Conservation (phyloP, 768 basidiomycete genomes). For the Termitomyces heimii region DNA sequence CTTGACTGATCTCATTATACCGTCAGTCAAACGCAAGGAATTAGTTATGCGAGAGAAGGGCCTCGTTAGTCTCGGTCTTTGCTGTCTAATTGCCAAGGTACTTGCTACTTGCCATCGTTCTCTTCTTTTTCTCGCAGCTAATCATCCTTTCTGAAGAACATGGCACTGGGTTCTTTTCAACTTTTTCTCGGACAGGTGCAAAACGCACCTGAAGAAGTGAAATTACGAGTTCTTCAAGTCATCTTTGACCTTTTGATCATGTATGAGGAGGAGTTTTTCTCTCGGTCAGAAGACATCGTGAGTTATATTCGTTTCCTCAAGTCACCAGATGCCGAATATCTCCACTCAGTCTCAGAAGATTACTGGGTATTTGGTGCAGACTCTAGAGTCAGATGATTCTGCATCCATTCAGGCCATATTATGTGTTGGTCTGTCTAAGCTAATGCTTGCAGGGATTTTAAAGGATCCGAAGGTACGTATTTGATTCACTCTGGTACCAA, state of each 20-base stretch:
- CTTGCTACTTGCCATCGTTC: constrained; percentile 14
- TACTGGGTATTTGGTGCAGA: constrained; percentile 40
- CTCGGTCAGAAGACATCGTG: constrained; percentile 38
- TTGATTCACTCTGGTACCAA: background rate
- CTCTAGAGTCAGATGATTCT: constrained; percentile 63
- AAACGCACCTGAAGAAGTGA: constrained; percentile 68
- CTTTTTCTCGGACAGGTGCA: constrained; percentile 83
- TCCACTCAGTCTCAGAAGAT: constrained; percentile 30
- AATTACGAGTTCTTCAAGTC: constrained; percentile 74
- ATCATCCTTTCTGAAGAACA: constrained; percentile 31
- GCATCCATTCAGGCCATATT: constrained; percentile 72
- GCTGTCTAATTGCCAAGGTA: constrained; percentile 80
- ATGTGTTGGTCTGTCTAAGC: constrained; percentile 81
- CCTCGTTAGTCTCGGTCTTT: constrained; percentile 72
- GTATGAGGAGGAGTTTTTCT: constrained; percentile 76
- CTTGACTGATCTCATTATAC: constrained; percentile 82
- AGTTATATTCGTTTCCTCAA: constrained; percentile 9
- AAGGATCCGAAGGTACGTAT: constrained; percentile 64
- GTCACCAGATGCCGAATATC: background rate
- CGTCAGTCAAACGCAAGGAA: constrained; percentile 86
- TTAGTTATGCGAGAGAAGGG: constrained; percentile 76
- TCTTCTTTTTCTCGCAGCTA: background rate
- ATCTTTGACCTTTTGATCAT: constrained; percentile 90
- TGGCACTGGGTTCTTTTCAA: constrained; percentile 67
- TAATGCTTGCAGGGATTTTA: constrained; percentile 82